These are phyloP conservation scores for Ophiostoma sp. DNA, from an alignment of 2,329 filamentous ascomycete genomes.

Conservation along the genomic window DNA sequence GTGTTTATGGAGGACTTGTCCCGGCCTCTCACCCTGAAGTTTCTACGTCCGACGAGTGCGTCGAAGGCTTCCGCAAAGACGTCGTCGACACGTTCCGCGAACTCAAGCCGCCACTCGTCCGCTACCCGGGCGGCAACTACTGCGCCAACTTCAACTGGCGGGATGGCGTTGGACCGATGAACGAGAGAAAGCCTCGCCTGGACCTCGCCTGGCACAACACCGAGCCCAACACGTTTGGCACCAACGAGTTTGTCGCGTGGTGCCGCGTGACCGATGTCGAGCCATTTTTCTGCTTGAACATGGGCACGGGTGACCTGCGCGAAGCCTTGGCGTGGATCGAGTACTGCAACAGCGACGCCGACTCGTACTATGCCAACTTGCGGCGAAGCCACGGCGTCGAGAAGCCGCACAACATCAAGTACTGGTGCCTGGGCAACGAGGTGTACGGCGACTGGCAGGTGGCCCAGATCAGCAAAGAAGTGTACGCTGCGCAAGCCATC, in stretches of 20 bases:
- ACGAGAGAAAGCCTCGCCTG: slow-evolving; percentile 63
- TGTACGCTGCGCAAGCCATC: slow-evolving; percentile 66
- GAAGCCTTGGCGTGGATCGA: slow-evolving; percentile 74
- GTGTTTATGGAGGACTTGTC: slow-evolving; percentile 84
- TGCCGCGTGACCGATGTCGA: slow-evolving; percentile 71
- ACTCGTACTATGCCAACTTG: slow-evolving; percentile 81
- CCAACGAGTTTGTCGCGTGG: slow-evolving; percentile 85
- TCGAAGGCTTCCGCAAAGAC: slow-evolving; percentile 73
- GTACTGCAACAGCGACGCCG: slow-evolving; percentile 75
- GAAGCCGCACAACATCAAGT: slow-evolving; percentile 78
- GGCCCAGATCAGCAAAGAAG: slow-evolving; percentile 66
- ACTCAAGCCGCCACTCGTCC: slow-evolving; percentile 72
- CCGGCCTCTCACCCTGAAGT: slow-evolving; percentile 58
- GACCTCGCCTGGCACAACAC: slow-evolving; percentile 78
- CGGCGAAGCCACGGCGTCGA: slow-evolving; percentile 72
- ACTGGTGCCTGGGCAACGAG: slow-evolving; percentile 83
- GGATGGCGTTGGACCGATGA: slow-evolving; percentile 74
- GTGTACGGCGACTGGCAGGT: slow-evolving; percentile 66
- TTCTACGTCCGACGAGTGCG: slow-evolving; percentile 57
- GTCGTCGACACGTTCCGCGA: slow-evolving; percentile 73
- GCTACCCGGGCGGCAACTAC: slow-evolving; percentile 84
- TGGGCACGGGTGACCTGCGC: slow-evolving; percentile 68
- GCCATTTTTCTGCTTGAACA: slow-evolving; percentile 78
- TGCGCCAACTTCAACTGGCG: slow-evolving; percentile 83
- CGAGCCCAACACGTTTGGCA: slow-evolving; percentile 79